A percentile compares a stretch with the other conserved stretches of the same genome.
These are phyloP conservation scores for Scutellaria galericulata DNA, from an alignment of 257 asterid genomes.

Conservation along the genomic window DNA sequence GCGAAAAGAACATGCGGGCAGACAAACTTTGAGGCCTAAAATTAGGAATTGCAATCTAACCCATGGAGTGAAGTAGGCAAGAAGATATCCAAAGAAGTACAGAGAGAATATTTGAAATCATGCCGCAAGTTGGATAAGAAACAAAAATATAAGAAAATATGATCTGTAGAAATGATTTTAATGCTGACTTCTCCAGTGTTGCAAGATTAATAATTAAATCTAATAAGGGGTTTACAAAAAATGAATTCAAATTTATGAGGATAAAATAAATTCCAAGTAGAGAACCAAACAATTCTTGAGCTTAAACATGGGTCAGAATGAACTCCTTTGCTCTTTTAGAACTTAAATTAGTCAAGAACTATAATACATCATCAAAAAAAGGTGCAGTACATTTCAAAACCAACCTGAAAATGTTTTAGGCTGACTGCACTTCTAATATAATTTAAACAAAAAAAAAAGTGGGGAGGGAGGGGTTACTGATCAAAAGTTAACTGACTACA, in stretches of 20 bases:
- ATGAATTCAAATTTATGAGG: background rate
- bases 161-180: background rate
- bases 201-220: background rate
- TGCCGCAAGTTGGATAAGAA: background rate
- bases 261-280: background rate
- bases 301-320: background rate
- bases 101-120: background rate
- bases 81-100: conserved; percentile 11
- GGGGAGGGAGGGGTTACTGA: no score
- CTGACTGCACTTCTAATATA: background rate
- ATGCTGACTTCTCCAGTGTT: background rate
- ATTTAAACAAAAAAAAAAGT: background rate
- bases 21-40: background rate
- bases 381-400: background rate
- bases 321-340: no score
- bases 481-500: background rate
- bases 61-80: background rate
- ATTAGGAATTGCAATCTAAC: background rate
- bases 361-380: conserved; percentile 9
- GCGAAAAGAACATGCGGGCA: background rate
- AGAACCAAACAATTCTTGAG: background rate
- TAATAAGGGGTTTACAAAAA: background rate
- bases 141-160: background rate
- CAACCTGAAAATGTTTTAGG: conserved; percentile 1
- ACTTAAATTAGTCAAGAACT: background rate